Evolutionary conservation across 768 basidiomycete genomes (phyloP).

Genomic region (Udeniomyces megalosporus): DNA sequence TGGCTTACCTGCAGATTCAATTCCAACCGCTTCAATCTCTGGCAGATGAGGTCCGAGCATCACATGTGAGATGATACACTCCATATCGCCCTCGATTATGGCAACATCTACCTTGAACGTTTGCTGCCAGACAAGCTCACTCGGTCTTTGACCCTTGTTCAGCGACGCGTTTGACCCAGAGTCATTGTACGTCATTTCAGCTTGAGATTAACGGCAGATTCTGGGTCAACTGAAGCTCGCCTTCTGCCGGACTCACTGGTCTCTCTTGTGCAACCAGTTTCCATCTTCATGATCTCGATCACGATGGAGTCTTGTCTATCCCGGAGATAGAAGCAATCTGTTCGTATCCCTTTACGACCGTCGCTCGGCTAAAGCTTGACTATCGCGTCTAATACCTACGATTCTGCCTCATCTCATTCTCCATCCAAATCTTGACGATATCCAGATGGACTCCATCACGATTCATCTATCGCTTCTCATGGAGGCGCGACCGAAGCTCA

Average conservation of each 20-base stretch:
- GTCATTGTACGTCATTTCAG: conserved; percentile 3
- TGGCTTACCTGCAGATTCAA: neutral
- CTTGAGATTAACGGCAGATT: too few relatives aligned
- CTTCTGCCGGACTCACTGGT: neutral
- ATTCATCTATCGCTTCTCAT: conserved; percentile 8
- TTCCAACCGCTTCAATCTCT: neutral
- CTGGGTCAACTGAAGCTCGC: too few relatives aligned
- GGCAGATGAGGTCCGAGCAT: conserved; percentile 16
- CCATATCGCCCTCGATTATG: neutral
- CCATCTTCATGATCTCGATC: conserved; percentile 13
- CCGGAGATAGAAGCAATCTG: conserved; percentile 16
- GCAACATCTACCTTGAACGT: neutral
- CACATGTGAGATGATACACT: neutral
- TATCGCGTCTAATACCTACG: too few relatives aligned
- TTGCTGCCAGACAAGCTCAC: neutral
- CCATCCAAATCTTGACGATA: too few relatives aligned
- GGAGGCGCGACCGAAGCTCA: conserved; percentile 2
- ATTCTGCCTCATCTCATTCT: too few relatives aligned
- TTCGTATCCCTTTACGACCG: neutral
- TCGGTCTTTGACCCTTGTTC: neutral
- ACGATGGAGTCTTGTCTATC: conserved; percentile 11
- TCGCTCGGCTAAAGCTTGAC: too few relatives aligned
- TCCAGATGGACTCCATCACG: conserved; percentile 16
- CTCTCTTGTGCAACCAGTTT: neutral
- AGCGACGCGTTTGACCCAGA: conserved; percentile 14